Evolutionary conservation across 305 asterid genomes (phyloP).

Genomic region (Fraxinus sp.): DNA sequence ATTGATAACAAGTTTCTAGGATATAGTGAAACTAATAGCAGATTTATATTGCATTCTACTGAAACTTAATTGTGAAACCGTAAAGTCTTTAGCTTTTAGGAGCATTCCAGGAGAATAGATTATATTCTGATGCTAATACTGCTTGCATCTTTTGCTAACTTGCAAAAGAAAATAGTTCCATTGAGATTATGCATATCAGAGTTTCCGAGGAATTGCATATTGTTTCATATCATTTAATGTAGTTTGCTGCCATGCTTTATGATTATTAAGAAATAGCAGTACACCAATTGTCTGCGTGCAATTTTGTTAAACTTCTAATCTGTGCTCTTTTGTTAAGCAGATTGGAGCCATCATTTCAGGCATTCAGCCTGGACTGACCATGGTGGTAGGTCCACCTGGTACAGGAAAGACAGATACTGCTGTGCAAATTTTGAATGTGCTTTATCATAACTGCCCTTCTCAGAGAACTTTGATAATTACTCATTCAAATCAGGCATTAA

Average conservation of each 20-base stretch:
- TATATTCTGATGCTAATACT: background rate
- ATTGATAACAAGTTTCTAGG: background rate
- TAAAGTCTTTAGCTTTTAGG: background rate
- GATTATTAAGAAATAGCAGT: background rate
- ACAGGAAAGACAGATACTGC: slow-evolving; percentile 99
- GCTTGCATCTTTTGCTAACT: background rate
- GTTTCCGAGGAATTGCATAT: slow-evolving; percentile 11
- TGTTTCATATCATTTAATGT: slow-evolving; percentile 10
- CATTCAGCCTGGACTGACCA: slow-evolving; percentile 90
- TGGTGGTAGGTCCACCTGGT: slow-evolving; percentile 99
- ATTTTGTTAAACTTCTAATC: background rate
- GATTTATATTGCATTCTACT: background rate
- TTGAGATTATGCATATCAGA: background rate
- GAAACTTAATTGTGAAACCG: background rate
- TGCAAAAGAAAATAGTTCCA: background rate
- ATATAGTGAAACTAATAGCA: background rate
- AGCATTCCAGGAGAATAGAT: background rate
- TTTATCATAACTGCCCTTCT: slow-evolving; percentile 98
- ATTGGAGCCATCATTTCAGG: slow-evolving; percentile 88
- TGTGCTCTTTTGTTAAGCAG: slow-evolving; percentile 41
- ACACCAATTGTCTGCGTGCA: background rate
- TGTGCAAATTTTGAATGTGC: slow-evolving; percentile 88
- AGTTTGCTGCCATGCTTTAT: background rate
- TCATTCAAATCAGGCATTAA: slow-evolving; percentile 95
- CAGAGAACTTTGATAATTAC: slow-evolving; percentile 97